Conservation (phyloP, 371 early-diverging fungal genomes). For the Coemansia linderi region DNA sequence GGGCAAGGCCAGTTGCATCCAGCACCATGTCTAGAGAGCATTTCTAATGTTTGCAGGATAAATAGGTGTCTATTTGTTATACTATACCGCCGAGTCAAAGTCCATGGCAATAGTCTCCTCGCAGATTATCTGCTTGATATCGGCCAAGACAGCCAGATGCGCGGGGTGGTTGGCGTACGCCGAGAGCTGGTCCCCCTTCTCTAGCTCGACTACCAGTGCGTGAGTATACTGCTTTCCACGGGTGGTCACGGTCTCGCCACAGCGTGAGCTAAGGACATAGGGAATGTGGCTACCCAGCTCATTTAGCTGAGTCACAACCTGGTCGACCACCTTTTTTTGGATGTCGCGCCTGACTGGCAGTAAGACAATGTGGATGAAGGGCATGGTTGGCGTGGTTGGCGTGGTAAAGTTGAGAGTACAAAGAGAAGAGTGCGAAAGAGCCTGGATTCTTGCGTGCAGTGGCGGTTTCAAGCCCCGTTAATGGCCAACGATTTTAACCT, state of each 20-base stretch:
- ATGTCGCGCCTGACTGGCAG: conserved; percentile 28
- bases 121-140: conserved; percentile 25
- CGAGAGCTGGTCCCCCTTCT: conserved; percentile 25
- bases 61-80: no score
- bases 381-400: conserved; percentile 14
- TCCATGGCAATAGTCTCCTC: conserved; percentile 39
- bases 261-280: conserved; percentile 26
- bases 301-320: conserved; percentile 25
- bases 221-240: conserved; percentile 44
- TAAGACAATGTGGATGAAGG: conserved; percentile 38
- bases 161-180: conserved; percentile 30
- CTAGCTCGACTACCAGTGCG: conserved; percentile 40
- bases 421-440: no score
- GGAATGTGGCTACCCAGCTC: conserved; percentile 21
- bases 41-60: no score
- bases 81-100: conserved; percentile 14
- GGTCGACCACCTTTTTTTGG: conserved; percentile 16
- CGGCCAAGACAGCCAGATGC: conserved; percentile 28
- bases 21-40: no score
- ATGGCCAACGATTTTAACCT: no score
- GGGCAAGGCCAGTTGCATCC: conserved; percentile 10
- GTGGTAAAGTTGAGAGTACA: no score
- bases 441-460: no score
- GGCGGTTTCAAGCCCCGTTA: no score
- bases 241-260: conserved; percentile 33